These are phyloP conservation scores for Castanea crenata DNA, from an alignment of 306 rosid species.

Conservation along the genomic window DNA sequence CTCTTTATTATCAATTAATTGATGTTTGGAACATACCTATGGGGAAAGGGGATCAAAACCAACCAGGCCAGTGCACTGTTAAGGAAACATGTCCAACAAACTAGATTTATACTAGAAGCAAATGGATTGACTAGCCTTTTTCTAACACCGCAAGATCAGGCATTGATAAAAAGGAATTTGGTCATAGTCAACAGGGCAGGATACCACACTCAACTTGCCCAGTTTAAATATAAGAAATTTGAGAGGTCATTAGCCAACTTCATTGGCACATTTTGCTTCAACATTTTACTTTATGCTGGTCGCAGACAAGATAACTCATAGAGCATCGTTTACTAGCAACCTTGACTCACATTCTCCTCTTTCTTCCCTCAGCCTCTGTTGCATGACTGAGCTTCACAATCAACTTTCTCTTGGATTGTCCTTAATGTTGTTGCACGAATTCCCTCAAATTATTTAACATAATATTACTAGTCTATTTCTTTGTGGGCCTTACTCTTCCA, in stretches of 20 bases:
- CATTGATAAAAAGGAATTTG: background rate
- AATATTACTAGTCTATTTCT: background rate
- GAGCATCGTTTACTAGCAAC: conserved; percentile 4
- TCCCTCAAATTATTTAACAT: background rate
- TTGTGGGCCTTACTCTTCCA: background rate
- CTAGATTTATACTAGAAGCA: background rate
- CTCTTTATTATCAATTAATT: background rate
- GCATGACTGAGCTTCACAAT: conserved; percentile 8
- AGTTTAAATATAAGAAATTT: background rate
- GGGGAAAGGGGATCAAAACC: background rate
- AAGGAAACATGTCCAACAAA: conserved; percentile 6
- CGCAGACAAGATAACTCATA: background rate
- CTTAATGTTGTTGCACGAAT: background rate
- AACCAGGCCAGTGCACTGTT: no score
- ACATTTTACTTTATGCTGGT: conserved; percentile 12
- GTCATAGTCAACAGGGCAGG: background rate
- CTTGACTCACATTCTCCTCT: conserved; percentile 1
- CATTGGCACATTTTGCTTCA: background rate
- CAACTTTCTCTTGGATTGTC: conserved; percentile 11
- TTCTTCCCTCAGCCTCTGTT: background rate
- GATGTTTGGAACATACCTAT: background rate
- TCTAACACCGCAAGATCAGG: background rate
- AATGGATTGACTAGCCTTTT: background rate
- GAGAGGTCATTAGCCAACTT: background rate
- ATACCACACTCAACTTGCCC: background rate